Conservation (phyloP, 164 flowering plant species). For the Vitis labrusca region DNA sequence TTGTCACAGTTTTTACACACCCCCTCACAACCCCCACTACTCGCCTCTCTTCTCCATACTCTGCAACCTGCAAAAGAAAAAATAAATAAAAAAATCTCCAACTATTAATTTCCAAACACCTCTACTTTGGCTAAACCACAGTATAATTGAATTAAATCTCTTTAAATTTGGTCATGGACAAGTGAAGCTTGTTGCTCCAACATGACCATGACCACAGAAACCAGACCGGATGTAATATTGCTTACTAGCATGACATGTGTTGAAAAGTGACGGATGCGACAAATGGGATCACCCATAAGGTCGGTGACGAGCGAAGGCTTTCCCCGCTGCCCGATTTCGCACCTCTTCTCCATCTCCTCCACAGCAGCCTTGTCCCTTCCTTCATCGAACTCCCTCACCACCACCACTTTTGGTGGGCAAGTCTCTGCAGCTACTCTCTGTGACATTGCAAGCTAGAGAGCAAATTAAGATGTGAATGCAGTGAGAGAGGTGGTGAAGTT, state of each 20-base stretch:
- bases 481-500: background rate
- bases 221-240: background rate
- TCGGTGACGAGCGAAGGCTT: constrained; percentile 58
- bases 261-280: constrained; percentile 54
- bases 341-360: constrained; percentile 57
- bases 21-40: constrained; percentile 72
- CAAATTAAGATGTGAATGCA: background rate
- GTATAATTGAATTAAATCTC: too few relatives aligned
- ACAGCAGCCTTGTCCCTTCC: constrained; percentile 46
- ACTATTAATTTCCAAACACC: too few relatives aligned
- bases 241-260: constrained; percentile 61
- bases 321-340: constrained; percentile 54
- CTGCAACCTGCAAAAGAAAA: constrained; percentile 50
- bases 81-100: too few relatives aligned
- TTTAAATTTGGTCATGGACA: too few relatives aligned
- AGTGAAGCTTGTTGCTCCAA: too few relatives aligned
- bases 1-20: constrained; percentile 54
- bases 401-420: constrained; percentile 14
- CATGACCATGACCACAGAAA: background rate
- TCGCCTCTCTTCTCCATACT: constrained; percentile 40
- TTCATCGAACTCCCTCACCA: constrained; percentile 64
- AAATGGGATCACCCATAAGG: constrained; percentile 70
- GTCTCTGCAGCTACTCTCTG: constrained; percentile 15
- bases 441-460: constrained; percentile 7
- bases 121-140: too few relatives aligned